phyloP scores from a whole-genome alignment of 176 grass and related monocot species.

The Avena insularis region DNA sequence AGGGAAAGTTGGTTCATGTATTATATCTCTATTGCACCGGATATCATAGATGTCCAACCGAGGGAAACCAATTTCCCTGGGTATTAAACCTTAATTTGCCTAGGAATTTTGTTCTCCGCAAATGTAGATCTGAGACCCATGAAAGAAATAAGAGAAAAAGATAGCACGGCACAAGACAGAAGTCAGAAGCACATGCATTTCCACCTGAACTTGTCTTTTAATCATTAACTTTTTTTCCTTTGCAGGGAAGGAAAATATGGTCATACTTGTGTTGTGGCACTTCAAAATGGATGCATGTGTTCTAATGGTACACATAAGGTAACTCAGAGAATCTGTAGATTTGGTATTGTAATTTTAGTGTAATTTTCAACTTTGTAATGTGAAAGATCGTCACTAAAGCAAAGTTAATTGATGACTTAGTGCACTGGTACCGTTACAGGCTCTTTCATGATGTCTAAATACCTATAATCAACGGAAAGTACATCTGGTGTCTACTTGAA shows the following conservation, averaged over 20 bases:
- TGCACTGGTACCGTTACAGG: slow-evolving; percentile 16
- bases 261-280: slow-evolving; percentile 86
- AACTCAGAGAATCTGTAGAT: slow-evolving; percentile 44
- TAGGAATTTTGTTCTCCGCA: neutral
- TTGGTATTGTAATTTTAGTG: slow-evolving; percentile 24
- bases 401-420: slow-evolving; percentile 28
- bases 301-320: slow-evolving; percentile 84
- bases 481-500: slow-evolving; percentile 16
- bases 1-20: slow-evolving; percentile 10
- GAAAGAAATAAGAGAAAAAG: slow-evolving; percentile 22
- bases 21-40: slow-evolving; percentile 28
- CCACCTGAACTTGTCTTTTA: neutral
- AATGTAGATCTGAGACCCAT: slow-evolving; percentile 8
- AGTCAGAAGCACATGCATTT: slow-evolving; percentile 1
- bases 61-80: slow-evolving; percentile 21
- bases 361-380: slow-evolving; percentile 11
- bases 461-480: slow-evolving; percentile 25
- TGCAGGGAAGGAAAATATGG: slow-evolving; percentile 88
- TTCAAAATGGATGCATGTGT: slow-evolving; percentile 90
- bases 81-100: neutral
- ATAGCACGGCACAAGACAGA: neutral
- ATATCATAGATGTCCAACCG: slow-evolving; percentile 19
- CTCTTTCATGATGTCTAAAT: neutral
- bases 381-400: slow-evolving; percentile 1
- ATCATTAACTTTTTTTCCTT: slow-evolving; percentile 32